Evolutionary conservation across 306 rosid genomes (phyloP).

Genomic region (Acmispon strigosus): DNA sequence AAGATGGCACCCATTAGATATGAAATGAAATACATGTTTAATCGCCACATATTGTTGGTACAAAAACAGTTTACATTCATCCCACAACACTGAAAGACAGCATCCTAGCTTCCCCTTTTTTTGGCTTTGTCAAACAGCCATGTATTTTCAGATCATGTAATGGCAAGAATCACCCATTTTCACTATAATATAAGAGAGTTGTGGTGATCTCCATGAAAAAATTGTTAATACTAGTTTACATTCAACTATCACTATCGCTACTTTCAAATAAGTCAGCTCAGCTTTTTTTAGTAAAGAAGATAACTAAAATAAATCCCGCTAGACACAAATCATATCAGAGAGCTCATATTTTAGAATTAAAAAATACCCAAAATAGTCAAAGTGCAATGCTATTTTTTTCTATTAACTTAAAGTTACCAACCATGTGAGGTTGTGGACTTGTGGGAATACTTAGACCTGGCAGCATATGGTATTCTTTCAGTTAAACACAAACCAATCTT

Average conservation of each 20-base stretch:
- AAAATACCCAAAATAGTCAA: constrained; percentile 1
- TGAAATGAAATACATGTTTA: constrained; percentile 5
- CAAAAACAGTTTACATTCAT: constrained; percentile 1
- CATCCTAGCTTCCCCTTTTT: constrained; percentile 4
- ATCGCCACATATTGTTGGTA: neutral
- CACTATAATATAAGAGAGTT: neutral
- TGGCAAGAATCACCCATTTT: neutral
- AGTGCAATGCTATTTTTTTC: neutral
- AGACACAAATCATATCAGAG: neutral
- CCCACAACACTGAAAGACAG: constrained; percentile 4
- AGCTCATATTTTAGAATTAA: neutral
- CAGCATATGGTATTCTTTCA: neutral
- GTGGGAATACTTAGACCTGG: neutral
- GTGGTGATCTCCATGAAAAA: neutral
- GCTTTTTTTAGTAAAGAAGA: neutral
- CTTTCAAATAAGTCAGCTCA: constrained; percentile 5
- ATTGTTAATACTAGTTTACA: neutral
- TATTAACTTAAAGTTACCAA: constrained; percentile 10
- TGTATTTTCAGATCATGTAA: neutral
- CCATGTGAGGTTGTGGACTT: neutral
- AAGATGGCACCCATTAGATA: neutral
- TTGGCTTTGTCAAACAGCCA: constrained; percentile 2
- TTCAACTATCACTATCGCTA: constrained; percentile 8
- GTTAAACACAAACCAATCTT: neutral
- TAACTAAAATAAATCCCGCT: neutral